phyloP scores from a whole-genome alignment of 352 stramenopile genomes.

The Phytophthora aleatoria region DNA sequence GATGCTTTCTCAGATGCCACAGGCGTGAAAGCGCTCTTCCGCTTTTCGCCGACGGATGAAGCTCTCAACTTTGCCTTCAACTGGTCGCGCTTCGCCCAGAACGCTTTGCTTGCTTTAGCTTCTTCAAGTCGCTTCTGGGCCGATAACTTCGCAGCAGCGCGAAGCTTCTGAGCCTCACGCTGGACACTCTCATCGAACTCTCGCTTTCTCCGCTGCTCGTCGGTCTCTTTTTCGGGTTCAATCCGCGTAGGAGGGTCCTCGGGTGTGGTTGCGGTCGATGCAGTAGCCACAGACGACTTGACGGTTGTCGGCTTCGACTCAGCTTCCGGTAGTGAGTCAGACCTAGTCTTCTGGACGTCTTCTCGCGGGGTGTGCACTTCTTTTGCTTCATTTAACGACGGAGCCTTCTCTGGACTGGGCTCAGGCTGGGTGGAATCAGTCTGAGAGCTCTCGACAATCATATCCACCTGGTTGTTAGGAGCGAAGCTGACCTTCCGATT shows the following conservation, averaged over 20 bases:
- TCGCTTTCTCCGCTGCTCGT: slow-evolving; percentile 47
- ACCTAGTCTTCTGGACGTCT: slow-evolving; percentile 6
- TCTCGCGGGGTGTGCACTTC: slow-evolving; percentile 4
- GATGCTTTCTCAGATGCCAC: slow-evolving; percentile 6
- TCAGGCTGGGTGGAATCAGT: slow-evolving; percentile 31
- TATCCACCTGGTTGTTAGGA: slow-evolving; percentile 27
- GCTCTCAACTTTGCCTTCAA: slow-evolving; percentile 43
- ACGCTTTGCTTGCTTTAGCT: slow-evolving; percentile 65
- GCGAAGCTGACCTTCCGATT: slow-evolving; percentile 42
- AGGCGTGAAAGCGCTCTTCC: slow-evolving; percentile 15
- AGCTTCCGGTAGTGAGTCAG: slow-evolving; percentile 13
- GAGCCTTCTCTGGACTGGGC: slow-evolving; percentile 23
- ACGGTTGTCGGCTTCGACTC: slow-evolving; percentile 8
- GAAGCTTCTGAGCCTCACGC: slow-evolving; percentile 65
- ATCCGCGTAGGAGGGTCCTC: neutral
- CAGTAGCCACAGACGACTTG: slow-evolving; percentile 9
- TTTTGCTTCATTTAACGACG: slow-evolving; percentile 1
- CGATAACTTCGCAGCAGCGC: slow-evolving; percentile 66
- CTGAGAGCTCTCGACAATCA: slow-evolving; percentile 33
- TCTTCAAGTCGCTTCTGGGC: slow-evolving; percentile 80
- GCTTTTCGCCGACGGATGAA: slow-evolving; percentile 22
- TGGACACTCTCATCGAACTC: slow-evolving; percentile 71
- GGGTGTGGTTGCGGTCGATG: neutral
- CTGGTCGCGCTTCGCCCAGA: slow-evolving; percentile 67
- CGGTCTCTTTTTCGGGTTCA: slow-evolving; percentile 27